These are phyloP conservation scores for Neonectria coccinea DNA, from an alignment of 2,329 filamentous ascomycete genomes.

Conservation along the genomic window DNA sequence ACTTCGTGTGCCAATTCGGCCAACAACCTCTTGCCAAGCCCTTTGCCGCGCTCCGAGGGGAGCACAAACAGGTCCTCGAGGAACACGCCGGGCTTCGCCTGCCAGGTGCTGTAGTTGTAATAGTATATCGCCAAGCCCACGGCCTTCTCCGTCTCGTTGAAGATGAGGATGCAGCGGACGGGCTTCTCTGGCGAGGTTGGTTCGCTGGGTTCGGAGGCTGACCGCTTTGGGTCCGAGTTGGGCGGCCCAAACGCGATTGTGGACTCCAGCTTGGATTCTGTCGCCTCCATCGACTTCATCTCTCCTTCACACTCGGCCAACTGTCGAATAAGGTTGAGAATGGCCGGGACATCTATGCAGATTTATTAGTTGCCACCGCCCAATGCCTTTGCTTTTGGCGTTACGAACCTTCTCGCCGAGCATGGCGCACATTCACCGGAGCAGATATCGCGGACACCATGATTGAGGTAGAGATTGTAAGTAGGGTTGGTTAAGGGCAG, in stretches of 20 bases:
- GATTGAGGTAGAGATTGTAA: neutral
- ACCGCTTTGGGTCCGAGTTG: neutral
- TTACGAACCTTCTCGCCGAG: neutral
- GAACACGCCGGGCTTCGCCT: constrained; percentile 11
- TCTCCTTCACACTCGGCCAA: neutral
- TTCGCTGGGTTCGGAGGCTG: neutral
- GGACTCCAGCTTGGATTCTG: neutral
- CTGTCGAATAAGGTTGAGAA: neutral
- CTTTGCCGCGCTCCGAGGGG: neutral
- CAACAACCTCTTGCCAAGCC: constrained; percentile 2
- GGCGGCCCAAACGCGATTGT: neutral
- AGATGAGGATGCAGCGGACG: neutral
- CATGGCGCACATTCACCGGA: neutral
- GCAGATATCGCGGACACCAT: neutral
- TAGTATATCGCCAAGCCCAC: constrained; percentile 17
- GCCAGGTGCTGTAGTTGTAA: constrained; percentile 16
- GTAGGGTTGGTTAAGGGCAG: neutral
- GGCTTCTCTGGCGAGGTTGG: neutral
- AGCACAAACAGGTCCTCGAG: constrained; percentile 15
- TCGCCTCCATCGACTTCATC: neutral
- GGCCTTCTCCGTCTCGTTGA: neutral
- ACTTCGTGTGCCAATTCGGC: neutral
- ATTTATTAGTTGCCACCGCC: neutral
- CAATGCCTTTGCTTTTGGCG: neutral
- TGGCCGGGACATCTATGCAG: neutral